Evolutionary conservation across 257 asterid species (phyloP), one percentile per base, ranked within the genome.

Genomic region (Przewalskia tangutica): DNA sequence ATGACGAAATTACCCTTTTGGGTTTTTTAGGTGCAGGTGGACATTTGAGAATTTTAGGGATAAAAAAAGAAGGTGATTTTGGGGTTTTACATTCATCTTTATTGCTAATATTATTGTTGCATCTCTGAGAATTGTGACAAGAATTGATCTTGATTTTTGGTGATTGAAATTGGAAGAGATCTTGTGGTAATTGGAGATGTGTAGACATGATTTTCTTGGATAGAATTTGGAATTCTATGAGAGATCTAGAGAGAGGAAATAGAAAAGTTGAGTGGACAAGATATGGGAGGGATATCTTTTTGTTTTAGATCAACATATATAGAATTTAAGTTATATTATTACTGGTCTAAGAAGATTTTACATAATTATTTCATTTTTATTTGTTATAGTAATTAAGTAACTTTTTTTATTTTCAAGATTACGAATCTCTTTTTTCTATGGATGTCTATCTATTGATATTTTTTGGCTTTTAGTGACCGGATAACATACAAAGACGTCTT

Each of bases 1-100:
- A 88, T 3, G 89, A 84, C 32, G 86, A 82, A 53, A 81, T 53
- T 81, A 80, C 53, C 84, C 87, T 84, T 12, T 32, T 82, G 60
- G 83, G 86, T 87, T 90, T 92, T 83, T 55, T 90, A 18, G 97
- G 97, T 77, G 97, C 91, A 34, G 97, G 93, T 53, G 94, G 97
- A 64, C 97, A 90, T 80, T 66, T 80, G 32, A 78, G 73, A 3
- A 82, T 34, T 67, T 85, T 36, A 0, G 97, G 92, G 81, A 92
- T 90, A 88, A 84, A 86, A 79, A 86, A 63, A 14, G 59, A 56
- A 5, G 92, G 86, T 6, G 91, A 90, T 82, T 77, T 87, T 8
- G 93, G 94, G 2, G 94, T 90, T 44, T n/a, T 89, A 77, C 88
- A 91, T 8, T 79, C 79, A 2, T 81, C 90, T 82, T 82, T 87